Evolutionary conservation across 441 rosid species (phyloP).

Genomic region (Bocquillonia castaneifolia): DNA sequence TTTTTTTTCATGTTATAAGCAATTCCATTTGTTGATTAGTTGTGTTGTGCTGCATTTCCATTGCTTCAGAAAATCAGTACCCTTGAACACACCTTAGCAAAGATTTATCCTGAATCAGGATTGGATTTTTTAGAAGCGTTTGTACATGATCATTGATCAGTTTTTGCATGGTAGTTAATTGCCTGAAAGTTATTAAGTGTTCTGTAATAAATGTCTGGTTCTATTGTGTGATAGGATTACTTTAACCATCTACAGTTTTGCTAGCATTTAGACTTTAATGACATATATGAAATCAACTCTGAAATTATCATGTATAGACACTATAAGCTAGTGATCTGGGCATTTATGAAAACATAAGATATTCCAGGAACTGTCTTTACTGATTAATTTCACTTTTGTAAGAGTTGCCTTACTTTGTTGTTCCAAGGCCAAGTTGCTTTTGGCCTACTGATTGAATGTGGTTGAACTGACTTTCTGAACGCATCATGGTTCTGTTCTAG

Average conservation of each 20-base stretch:
- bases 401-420: background rate
- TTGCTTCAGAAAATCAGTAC: background rate
- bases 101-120: background rate
- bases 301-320: background rate
- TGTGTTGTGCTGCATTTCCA: background rate
- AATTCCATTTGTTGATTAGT: background rate
- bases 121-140: background rate
- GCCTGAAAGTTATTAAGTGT: too few species aligned
- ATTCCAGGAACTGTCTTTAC: too few species aligned
- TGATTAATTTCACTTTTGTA: background rate
- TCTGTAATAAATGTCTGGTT: too few species aligned
- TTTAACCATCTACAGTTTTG: background rate
- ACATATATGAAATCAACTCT: background rate
- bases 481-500: background rate
- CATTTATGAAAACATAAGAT: too few species aligned
- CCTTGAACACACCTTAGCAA: background rate
- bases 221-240: background rate
- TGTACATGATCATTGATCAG: background rate
- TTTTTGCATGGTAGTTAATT: too few species aligned
- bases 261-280: background rate
- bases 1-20: too few species aligned
- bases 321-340: too few species aligned
- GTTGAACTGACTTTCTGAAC: background rate
- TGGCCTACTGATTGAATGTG: background rate
- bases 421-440: background rate